Evolutionary conservation across 306 rosid species (phyloP), one percentile per base, ranked within the genome.

Genomic region (Sicyos edulis): DNA sequence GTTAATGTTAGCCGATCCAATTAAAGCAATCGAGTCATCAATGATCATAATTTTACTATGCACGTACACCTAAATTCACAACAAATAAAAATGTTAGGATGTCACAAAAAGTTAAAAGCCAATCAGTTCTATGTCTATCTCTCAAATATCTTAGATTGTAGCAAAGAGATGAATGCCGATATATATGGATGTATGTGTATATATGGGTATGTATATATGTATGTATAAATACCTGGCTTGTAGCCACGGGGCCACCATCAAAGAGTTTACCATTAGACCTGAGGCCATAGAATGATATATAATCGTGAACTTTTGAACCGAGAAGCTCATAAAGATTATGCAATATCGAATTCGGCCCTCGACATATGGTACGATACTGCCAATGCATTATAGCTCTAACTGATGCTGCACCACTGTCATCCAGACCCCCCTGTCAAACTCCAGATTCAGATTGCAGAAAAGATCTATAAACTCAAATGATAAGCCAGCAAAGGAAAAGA

Each of bases 361-460:
- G 85, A 76, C 91, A 91, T 81, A 95, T 95, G 60, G 99, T 91
- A 83, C 96, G 95, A 78, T 91, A 87, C 81, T 95, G 99, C 92
- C 97, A 95, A 72, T 95, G 97, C 96, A 95, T 86, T 78, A 95
- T 92, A 72, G 99, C 97, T 89, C 97, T 95, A 73, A 95, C 96
- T 49, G 99, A 89, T 79, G 99, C 99, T 53, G 99, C 99, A 21
- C 99, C 97, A 53, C 87, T 82, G 76, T 95, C 99, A 85, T 95
- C 99, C 78, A 95, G 72, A n/a, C 97, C 99, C n/a, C 99, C 99
- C 97, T 93, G 83, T 72, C 74, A 56, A 74, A 73, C 62, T 5
- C 37, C 3, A 54, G 78, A 71, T 59, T 83, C 70, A 87, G 76
- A 60, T 56, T 57, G 71, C 70, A 51, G 54, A 55, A 50, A 78